These are phyloP conservation scores for Mycosphaerella sp. DNA, from an alignment of 2,329 filamentous ascomycete species.

Conservation along the genomic window DNA sequence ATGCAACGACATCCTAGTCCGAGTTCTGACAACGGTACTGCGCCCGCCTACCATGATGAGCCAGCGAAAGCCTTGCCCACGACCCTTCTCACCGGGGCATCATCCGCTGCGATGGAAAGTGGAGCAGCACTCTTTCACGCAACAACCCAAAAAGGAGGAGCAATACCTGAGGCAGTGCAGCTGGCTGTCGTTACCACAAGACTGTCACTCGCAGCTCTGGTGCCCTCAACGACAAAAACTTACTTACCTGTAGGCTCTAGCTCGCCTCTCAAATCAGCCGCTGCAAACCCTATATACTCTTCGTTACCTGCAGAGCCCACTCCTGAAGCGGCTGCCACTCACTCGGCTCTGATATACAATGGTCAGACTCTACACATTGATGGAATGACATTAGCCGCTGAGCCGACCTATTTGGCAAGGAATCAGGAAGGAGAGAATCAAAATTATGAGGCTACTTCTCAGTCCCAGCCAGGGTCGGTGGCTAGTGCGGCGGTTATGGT, in stretches of 20 bases:
- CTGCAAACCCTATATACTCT: neutral
- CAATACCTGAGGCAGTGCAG: neutral
- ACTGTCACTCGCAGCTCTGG: neutral
- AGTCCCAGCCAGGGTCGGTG: neutral
- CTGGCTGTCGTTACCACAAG: neutral
- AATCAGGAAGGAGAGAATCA: neutral
- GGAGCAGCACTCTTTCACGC: neutral
- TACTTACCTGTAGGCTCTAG: neutral
- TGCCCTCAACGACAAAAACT: neutral
- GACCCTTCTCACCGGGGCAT: neutral
- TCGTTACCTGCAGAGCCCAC: neutral
- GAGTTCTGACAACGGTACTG: neutral
- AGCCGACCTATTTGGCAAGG: neutral
- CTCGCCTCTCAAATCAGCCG: neutral
- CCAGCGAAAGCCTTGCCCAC: neutral
- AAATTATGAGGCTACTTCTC: neutral
- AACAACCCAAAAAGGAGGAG: neutral
- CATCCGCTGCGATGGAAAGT: neutral
- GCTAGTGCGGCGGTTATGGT: neutral
- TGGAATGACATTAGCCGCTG: constrained; percentile 14
- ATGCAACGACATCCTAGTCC: neutral
- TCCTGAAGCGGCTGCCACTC: neutral
- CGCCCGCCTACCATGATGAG: neutral
- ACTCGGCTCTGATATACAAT: constrained; percentile 2
- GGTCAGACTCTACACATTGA: constrained; percentile 14